Base-by-base conservation (phyloP, 1,284 basidiomycete species). In the Irpex sp. region DNA sequence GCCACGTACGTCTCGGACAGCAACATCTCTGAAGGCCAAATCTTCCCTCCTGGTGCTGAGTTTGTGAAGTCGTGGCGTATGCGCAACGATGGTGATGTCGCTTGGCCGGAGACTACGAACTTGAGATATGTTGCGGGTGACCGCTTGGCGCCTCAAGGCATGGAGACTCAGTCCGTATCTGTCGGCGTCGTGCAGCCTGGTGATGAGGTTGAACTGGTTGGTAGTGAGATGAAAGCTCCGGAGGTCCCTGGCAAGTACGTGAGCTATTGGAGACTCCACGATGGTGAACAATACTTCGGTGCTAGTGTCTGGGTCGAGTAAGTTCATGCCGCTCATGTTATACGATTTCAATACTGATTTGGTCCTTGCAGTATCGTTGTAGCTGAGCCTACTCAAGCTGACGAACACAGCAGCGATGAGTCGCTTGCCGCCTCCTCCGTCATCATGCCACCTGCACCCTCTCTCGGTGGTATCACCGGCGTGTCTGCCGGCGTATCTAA, bases 51-150 rank as follows among this genome's bases (percentile, higher is more conserved):
- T 5, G 92, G 92, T 51, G 91, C 90, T 0, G 90, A 91, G 72
- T 94, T 94, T 69, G 83, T 92, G 59, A 94, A 94, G 75, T 84
- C 84, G 21, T 94, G 92, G 92, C 79, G 80, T 61, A 81, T 94
- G 78, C 68, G 79, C 50, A 94, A 94, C 69, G 81, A 81, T 64
- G 87, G 92, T 9, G 69, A 69, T 13, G 65, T 74, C 5, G 81
- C 85, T 33, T 94, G 93, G 92, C 89, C 91, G 1, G 79, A 80
- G 47, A 75, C 76, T 7, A 92, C 90, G 1, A 79, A 85, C 68
- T 72, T 93, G 33, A 79, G 83, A 11, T 92, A 88, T 68, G 84
- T 90, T 59, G 89, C 85, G 31, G 92, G 92, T 11, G 84, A 72
- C 71, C 78, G 67, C 69, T 85, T 76, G 72, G 70, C 71, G 2